Evolutionary conservation across 257 asterid species (phyloP), one percentile per base, ranked within the genome.

Genomic region (Solanum pimpinellifolium): DNA sequence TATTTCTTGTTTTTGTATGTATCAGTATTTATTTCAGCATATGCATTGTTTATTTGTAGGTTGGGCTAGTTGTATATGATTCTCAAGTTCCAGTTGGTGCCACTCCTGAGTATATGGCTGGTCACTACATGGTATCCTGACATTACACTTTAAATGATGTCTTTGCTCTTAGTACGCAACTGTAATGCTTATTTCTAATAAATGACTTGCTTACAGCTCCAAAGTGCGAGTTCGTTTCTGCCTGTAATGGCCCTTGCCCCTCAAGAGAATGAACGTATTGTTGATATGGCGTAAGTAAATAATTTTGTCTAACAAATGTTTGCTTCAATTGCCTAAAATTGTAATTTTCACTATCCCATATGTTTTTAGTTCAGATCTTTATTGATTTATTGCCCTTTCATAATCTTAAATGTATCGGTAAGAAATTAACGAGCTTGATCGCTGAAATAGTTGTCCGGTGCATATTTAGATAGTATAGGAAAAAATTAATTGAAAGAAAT

Each of bases 181-280:
- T 39, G 52, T 74, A 52, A 49, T 85, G 65, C 78, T 49, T 86
- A 44, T 62, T 82, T 85, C 93, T 94, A 86, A 94, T 41, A 21
- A 41, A 52, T 83, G 81, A 13, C 86, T 91, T 85, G 68, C 42
- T 86, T 8, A 84, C 95, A 97, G 99, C 95, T 95, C 84, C 98
- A 97, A 93, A 89, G 99, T 87, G 98, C 98, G 72, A 95, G 99
- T 91, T 97, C 98, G 18, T 97, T 96, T 89, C 91, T 97, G 92
- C 98, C 98, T 21, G 98, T 97, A 56, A 94, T 95, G 98, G 99
- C 98, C 92, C 96, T 96, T 86, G 98, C 99, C 91, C 98, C 99
- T 83, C 98, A 95, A 90, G 99, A 97, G 89, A 97, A 94, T 89
- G 99, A 97, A 88, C 93, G 87, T 89, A 89, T 97, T 88, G 98